Evolutionary conservation across 2,329 filamentous ascomycete species (phyloP).

Genomic region (Talaromyces sp.): DNA sequence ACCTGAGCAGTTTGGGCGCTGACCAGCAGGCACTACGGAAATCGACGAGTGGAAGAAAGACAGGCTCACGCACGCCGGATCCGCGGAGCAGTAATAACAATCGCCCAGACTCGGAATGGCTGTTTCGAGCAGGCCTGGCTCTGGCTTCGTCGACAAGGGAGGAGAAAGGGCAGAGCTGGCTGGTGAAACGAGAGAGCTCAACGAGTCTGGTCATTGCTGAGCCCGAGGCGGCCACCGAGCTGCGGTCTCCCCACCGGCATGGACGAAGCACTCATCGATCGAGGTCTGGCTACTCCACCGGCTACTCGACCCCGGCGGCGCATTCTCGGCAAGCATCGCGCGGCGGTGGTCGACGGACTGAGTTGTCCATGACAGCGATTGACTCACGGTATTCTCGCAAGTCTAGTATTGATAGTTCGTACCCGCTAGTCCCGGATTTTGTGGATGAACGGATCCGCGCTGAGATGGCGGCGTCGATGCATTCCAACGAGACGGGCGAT

Average conservation of each 20-base stretch:
- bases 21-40: slow-evolving; percentile 20
- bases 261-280: slow-evolving; percentile 19
- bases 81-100: slow-evolving; percentile 9
- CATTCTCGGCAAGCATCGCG: slow-evolving; percentile 28
- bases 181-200: slow-evolving; percentile 51
- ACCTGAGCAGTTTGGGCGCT: slow-evolving; percentile 23
- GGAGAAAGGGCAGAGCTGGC: slow-evolving; percentile 59
- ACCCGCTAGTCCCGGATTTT: slow-evolving; percentile 43
- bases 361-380: slow-evolving; percentile 32
- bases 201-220: slow-evolving; percentile 46
- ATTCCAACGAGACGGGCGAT: slow-evolving; percentile 13
- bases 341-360: slow-evolving; percentile 23
- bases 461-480: slow-evolving; percentile 30
- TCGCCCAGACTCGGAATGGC: slow-evolving; percentile 49
- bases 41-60: not conserved
- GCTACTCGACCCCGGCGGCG: slow-evolving; percentile 28
- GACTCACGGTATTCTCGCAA: slow-evolving; percentile 6
- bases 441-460: slow-evolving; percentile 40
- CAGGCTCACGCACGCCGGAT: not conserved
- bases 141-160: slow-evolving; percentile 55
- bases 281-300: slow-evolving; percentile 25
- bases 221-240: slow-evolving; percentile 27
- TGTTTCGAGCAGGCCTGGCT: slow-evolving; percentile 53
- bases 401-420: slow-evolving; percentile 14
- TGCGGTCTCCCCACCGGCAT: slow-evolving; percentile 15